Evolutionary conservation across 2,329 filamentous ascomycete genomes (phyloP).

Genomic region (Rugonectria rugulosa): DNA sequence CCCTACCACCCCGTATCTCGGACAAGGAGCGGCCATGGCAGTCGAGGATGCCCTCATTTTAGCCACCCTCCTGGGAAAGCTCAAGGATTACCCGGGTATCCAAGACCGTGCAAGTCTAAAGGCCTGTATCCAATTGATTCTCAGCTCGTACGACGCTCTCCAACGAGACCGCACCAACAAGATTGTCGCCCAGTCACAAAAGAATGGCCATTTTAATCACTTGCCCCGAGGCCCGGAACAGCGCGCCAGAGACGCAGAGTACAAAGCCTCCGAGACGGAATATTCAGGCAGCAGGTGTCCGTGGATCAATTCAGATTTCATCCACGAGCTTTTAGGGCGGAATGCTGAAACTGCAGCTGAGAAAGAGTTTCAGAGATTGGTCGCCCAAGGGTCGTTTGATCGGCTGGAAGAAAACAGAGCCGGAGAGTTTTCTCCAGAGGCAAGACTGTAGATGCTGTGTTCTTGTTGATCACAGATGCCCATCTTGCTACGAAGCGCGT

Average conservation of each 20-base stretch:
- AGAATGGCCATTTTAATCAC: constrained; percentile 14
- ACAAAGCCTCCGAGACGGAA: constrained; percentile 8
- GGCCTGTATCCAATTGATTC: background rate
- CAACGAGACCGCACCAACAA: constrained; percentile 13
- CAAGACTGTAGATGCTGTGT: background rate
- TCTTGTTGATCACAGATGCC: too few species aligned
- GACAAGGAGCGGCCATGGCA: constrained; percentile 37
- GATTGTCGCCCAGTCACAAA: constrained; percentile 15
- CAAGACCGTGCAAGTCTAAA: background rate
- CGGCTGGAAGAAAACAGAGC: background rate
- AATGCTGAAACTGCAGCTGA: background rate
- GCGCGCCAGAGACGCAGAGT: constrained; percentile 20
- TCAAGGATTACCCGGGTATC: background rate
- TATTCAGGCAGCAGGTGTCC: constrained; percentile 17
- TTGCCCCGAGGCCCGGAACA: constrained; percentile 8
- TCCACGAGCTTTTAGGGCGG: constrained; percentile 12
- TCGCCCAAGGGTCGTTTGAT: background rate
- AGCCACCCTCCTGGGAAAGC: constrained; percentile 38
- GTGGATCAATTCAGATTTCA: constrained; percentile 25
- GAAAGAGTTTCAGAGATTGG: background rate
- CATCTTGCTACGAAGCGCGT: too few species aligned
- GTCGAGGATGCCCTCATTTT: constrained; percentile 37
- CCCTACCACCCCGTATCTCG: constrained; percentile 35
- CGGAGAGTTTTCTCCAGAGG: background rate
- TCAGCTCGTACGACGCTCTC: constrained; percentile 13